Evolutionary conservation across 116 monocot species (phyloP), one percentile per base, ranked within the genome.

Genomic region (Posidonia oceanica): DNA sequence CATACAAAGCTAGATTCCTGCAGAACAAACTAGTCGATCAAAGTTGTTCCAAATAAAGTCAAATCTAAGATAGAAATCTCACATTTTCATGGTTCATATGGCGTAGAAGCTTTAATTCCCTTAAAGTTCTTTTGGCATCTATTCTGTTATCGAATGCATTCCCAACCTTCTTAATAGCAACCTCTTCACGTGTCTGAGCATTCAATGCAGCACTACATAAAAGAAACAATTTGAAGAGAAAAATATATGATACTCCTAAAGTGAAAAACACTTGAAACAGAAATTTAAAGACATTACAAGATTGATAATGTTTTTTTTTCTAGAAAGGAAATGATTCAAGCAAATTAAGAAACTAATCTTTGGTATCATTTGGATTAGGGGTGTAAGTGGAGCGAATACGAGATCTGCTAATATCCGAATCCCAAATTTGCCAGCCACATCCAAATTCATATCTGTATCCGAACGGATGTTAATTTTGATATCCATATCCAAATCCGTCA

Each of bases 51-150:
- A 12, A 48, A 42, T 42, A 48, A 44, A 48, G 48, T 48, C 12
- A 48, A 7, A 48, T 48, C 48, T 48, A 48, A 48, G 48, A 10
- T 48, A 12, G 48, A 48, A 6, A 41, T 40, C 40, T 83, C 70
- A 90, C 90, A 81, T 90, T 90, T 72, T 86, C 80, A 77, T 90
- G 90, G 73, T 84, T 76, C 86, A 90, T 84, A 67, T 90, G 90
- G 60, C 86, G 77, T 3, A 90, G 84, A 73, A 90, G 82, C 80
- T 86, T 90, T 59, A 90, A 86, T 75, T 90, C 90, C 68, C 90
- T 77, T 63, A 90, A 80, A 57, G 82, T 84, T 74, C 86, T 79
- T 68, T 90, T 90, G 11, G 90, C 86, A 81, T 86, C 86, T 59
- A 86, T 80, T 21, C 81, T 82, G 66, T 90, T 86, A 59, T 86